Percentiles rank a stretch among this genome's conserved stretches.
Conservation (phyloP, 768 basidiomycete genomes). For the Auricularia sp. region DNA sequence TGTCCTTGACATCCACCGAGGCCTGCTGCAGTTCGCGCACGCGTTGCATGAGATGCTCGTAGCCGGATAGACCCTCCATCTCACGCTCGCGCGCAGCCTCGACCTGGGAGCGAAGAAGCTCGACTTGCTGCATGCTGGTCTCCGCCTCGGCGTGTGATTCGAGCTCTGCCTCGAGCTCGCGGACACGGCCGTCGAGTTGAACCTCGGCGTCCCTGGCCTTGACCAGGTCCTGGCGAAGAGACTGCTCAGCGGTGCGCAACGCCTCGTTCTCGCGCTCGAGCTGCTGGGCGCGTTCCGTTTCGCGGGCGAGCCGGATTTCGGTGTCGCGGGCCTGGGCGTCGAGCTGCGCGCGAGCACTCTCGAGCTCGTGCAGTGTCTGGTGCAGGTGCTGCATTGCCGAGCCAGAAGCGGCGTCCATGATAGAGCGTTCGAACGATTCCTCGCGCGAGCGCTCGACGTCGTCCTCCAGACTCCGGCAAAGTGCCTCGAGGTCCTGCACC, state of each 20-base stretch:
- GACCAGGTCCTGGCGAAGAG: background rate
- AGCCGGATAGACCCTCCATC: background rate
- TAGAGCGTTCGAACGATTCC: background rate
- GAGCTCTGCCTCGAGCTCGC: constrained; percentile 32
- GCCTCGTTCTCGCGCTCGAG: background rate
- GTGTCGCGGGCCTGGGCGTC: background rate
- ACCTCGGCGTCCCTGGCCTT: background rate
- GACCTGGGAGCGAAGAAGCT: constrained; percentile 3
- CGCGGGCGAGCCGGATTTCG: constrained; percentile 1
- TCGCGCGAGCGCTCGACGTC: background rate
- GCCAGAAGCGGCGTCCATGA: constrained; percentile 1
- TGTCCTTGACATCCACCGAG: background rate
- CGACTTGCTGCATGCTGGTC: constrained; percentile 18
- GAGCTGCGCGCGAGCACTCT: background rate
- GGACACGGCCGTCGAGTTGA: background rate
- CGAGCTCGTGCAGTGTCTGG: constrained; percentile 2
- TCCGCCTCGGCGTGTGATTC: constrained; percentile 27
- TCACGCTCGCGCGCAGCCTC: constrained; percentile 1
- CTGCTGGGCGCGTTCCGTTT: background rate
- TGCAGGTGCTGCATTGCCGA: background rate
- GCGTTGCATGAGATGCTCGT: background rate
- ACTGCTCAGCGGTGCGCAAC: background rate
- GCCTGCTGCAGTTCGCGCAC: background rate
- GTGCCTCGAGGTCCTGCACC: constrained; percentile 60
- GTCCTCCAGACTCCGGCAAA: constrained; percentile 25